phyloP scores from a whole-genome alignment of 495 filamentous ascomycete species.

The Aspergillus bertholletiae region DNA sequence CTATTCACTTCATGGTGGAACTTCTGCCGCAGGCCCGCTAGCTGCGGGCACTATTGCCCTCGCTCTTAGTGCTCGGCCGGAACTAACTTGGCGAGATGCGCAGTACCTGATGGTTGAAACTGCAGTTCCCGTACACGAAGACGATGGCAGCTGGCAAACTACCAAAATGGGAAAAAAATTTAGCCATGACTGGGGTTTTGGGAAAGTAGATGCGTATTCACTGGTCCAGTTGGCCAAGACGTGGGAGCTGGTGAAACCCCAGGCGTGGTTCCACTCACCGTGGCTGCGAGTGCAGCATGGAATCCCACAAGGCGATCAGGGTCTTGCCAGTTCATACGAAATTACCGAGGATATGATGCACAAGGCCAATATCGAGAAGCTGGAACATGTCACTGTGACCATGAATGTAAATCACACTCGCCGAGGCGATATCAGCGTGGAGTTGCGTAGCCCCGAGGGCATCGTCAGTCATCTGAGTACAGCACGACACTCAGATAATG shows the following conservation, averaged over 20 bases:
- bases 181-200: constrained; percentile 93
- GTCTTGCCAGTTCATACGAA: constrained; percentile 71
- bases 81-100: constrained; percentile 89
- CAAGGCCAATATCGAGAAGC: constrained; percentile 73
- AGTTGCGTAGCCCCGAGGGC: constrained; percentile 79
- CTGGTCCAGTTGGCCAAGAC: constrained; percentile 82
- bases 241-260: constrained; percentile 90
- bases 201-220: constrained; percentile 84
- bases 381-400: constrained; percentile 95
- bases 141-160: constrained; percentile 74
- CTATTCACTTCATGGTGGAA: constrained; percentile 78
- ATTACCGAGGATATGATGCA: constrained; percentile 73
- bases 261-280: constrained; percentile 90
- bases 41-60: constrained; percentile 91
- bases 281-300: constrained; percentile 84
- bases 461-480: constrained; percentile 81
- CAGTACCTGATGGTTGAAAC: constrained; percentile 87
- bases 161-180: constrained; percentile 79
- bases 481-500: constrained; percentile 61
- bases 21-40: constrained; percentile 92
- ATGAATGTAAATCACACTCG: constrained; percentile 90
- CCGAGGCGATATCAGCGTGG: constrained; percentile 89
- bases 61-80: constrained; percentile 80
- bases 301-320: constrained; percentile 83
- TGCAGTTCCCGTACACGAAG: constrained; percentile 73